These are phyloP conservation scores for Penicillium cinerascens DNA, from an alignment of 495 filamentous ascomycete genomes.

Conservation along the genomic window DNA sequence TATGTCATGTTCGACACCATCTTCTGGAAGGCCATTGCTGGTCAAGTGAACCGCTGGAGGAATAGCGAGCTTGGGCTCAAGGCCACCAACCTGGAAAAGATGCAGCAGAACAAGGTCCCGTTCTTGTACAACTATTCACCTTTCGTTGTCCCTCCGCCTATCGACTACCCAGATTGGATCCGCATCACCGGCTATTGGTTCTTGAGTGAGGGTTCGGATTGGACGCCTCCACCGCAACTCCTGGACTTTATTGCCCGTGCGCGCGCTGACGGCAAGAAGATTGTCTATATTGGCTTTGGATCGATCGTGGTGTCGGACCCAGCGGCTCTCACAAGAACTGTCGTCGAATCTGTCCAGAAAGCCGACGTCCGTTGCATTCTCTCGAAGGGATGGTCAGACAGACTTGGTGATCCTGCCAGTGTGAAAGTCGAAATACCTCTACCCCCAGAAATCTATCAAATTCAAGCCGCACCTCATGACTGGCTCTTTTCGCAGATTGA, in stretches of 20 bases:
- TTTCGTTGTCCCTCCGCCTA: slow-evolving; percentile 81
- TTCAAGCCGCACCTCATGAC: slow-evolving; percentile 89
- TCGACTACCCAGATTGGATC: slow-evolving; percentile 98
- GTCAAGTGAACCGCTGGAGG: slow-evolving; percentile 91
- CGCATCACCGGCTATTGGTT: slow-evolving; percentile 98
- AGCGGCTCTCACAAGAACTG: slow-evolving; percentile 77
- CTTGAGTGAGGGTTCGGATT: slow-evolving; percentile 74
- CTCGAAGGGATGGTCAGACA: slow-evolving; percentile 99
- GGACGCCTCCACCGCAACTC: slow-evolving; percentile 72
- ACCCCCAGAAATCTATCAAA: slow-evolving; percentile 78
- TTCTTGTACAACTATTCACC: slow-evolving; percentile 98
- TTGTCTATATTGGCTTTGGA: slow-evolving; percentile 96
- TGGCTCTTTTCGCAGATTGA: slow-evolving; percentile 96
- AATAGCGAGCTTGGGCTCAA: slow-evolving; percentile 73
- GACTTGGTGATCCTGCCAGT: slow-evolving; percentile 59
- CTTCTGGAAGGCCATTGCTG: slow-evolving; percentile 91
- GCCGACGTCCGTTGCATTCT: slow-evolving; percentile 94
- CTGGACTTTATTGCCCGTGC: slow-evolving; percentile 76
- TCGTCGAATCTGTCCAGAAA: slow-evolving; percentile 85
- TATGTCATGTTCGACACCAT: slow-evolving; percentile 97
- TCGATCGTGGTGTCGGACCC: slow-evolving; percentile 94
- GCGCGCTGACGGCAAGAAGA: slow-evolving; percentile 75
- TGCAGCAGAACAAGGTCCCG: slow-evolving; percentile 94
- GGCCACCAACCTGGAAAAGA: slow-evolving; percentile 78
- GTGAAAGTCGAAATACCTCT: slow-evolving; percentile 64